Conservation (phyloP, 2,329 filamentous ascomycete species). For the Arthrobotrys iridis region DNA sequence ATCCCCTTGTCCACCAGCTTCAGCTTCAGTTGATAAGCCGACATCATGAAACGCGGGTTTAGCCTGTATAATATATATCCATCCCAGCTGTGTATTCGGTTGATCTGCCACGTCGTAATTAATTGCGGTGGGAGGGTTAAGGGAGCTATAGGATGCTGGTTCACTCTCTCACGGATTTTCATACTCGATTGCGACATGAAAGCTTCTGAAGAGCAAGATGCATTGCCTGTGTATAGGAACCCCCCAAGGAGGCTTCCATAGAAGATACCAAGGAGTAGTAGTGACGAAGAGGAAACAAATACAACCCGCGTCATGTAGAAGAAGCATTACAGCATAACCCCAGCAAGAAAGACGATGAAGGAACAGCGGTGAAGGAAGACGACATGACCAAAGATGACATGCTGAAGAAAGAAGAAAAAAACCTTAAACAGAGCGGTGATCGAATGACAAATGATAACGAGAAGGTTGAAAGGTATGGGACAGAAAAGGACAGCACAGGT, state of each 20-base stretch:
- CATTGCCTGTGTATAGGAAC: constrained; percentile 28
- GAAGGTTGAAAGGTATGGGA: constrained; percentile 28
- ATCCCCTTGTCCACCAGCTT: neutral
- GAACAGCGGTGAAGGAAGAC: constrained; percentile 8
- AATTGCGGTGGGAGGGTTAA: neutral
- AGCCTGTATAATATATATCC: neutral
- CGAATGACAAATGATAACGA: constrained; percentile 47
- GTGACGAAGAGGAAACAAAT: constrained; percentile 22
- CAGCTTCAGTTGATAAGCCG: constrained; percentile 12
- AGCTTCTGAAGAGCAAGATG: constrained; percentile 26
- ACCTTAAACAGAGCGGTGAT: constrained; percentile 16
- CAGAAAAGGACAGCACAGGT: constrained; percentile 40
- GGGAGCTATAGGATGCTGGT: neutral
- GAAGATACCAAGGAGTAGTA: neutral
- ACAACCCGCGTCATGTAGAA: constrained; percentile 29
- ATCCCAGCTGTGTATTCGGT: neutral
- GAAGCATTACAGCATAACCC: constrained; percentile 18
- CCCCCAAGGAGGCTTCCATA: neutral
- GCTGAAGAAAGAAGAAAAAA: constrained; percentile 51
- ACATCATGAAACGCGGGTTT: constrained; percentile 15
- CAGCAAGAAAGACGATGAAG: constrained; percentile 5
- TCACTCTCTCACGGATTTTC: neutral
- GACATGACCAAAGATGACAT: constrained; percentile 5
- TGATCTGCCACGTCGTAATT: neutral
- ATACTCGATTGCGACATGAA: neutral